These are phyloP conservation scores for Exophiala bonariae DNA, from an alignment of 2,329 filamentous ascomycete genomes.

Conservation along the genomic window DNA sequence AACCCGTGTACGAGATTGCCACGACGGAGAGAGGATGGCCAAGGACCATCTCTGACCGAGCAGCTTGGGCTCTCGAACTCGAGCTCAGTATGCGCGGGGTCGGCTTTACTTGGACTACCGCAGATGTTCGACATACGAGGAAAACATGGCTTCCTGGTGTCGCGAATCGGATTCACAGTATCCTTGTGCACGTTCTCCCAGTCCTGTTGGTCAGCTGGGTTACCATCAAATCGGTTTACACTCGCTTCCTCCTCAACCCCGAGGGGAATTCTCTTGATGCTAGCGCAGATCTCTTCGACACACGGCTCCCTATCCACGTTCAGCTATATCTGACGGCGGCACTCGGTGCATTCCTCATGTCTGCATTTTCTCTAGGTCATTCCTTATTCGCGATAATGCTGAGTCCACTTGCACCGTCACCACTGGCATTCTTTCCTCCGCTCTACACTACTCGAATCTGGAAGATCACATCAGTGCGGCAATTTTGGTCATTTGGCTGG, in stretches of 20 bases:
- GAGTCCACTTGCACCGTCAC: constrained; percentile 39
- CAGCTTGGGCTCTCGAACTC: constrained; percentile 46
- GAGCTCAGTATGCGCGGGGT: constrained; percentile 46
- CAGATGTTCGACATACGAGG: constrained; percentile 45
- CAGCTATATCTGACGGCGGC: constrained; percentile 41
- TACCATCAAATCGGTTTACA: constrained; percentile 36
- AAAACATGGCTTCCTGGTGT: constrained; percentile 46
- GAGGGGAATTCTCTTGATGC: constrained; percentile 2
- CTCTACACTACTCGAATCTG: constrained; percentile 44
- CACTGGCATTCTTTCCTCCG: constrained; percentile 46
- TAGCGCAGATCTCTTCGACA: constrained; percentile 36
- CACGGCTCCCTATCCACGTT: constrained; percentile 30
- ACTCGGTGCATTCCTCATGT: constrained; percentile 45
- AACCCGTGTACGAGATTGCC: constrained; percentile 39
- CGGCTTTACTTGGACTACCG: constrained; percentile 47
- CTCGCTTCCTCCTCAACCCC: constrained; percentile 16
- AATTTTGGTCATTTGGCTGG: constrained; percentile 48
- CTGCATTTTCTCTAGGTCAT: constrained; percentile 43
- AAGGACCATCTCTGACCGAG: constrained; percentile 38
- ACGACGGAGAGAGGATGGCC: constrained; percentile 42
- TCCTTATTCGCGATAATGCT: constrained; percentile 42
- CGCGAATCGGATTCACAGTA: constrained; percentile 40
- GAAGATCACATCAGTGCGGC: constrained; percentile 40
- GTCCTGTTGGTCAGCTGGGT: constrained; percentile 38
- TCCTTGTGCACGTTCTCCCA: constrained; percentile 39